Evolutionary conservation across 208 protist genomes (phyloP).

Genomic region (Herpetomonas tarakana): DNA sequence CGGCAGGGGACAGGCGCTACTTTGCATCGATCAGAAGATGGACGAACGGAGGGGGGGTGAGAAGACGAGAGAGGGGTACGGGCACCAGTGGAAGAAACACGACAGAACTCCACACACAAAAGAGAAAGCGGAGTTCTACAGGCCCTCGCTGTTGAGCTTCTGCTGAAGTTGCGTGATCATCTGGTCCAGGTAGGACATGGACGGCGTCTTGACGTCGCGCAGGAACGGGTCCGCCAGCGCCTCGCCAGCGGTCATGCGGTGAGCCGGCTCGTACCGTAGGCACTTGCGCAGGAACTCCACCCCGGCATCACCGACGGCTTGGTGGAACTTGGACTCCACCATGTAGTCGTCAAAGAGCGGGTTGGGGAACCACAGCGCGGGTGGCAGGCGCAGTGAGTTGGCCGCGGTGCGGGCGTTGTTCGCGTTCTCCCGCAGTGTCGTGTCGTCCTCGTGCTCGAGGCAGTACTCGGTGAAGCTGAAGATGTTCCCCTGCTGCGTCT

Average conservation of each 20-base stretch:
- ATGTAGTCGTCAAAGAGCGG: slow-evolving; percentile 57
- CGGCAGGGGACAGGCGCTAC: no score
- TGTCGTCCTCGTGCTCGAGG: neutral
- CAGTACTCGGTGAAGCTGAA: neutral
- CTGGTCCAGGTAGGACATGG: slow-evolving; percentile 31
- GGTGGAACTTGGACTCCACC: slow-evolving; percentile 32
- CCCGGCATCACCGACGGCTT: slow-evolving; percentile 39
- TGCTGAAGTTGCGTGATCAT: slow-evolving; percentile 56
- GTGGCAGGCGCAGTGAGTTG: slow-evolving; percentile 47
- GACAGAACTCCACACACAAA: neutral
- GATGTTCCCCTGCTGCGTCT: neutral
- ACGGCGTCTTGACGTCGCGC: slow-evolving; percentile 20
- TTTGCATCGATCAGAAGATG: no score
- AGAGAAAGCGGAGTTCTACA: slow-evolving; percentile 4
- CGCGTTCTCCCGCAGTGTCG: slow-evolving; percentile 13
- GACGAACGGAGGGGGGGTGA: neutral
- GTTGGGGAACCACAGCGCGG: slow-evolving; percentile 46
- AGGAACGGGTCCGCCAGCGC: slow-evolving; percentile 71
- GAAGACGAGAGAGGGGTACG: neutral
- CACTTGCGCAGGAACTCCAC: slow-evolving; percentile 64
- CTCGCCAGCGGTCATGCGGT: slow-evolving; percentile 59
- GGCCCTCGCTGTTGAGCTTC: slow-evolving; percentile 26
- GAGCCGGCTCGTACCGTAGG: slow-evolving; percentile 63
- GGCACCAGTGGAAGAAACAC: neutral
- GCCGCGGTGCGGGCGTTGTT: slow-evolving; percentile 11